Conservation (phyloP, 2,329 filamentous ascomycete species). For the Colletotrichum liaoningense region DNA sequence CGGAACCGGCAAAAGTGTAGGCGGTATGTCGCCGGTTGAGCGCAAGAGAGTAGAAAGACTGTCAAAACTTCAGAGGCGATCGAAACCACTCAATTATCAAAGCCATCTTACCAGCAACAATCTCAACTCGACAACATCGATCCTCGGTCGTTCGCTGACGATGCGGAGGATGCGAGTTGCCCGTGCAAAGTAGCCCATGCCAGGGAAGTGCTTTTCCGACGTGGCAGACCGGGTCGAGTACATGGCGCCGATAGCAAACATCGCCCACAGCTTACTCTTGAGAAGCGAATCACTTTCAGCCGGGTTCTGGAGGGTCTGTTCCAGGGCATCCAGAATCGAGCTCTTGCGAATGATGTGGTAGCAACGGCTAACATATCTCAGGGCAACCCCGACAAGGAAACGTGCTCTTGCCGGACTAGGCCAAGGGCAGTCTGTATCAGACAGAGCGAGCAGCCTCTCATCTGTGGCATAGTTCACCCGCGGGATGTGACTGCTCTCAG, state of each 20-base stretch:
- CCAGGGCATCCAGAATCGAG: conserved; percentile 49
- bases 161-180: conserved; percentile 52
- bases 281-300: conserved; percentile 46
- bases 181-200: conserved; percentile 54
- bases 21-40: conserved; percentile 58
- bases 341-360: conserved; percentile 56
- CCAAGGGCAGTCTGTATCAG: conserved; percentile 48
- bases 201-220: conserved; percentile 51
- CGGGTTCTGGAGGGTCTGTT: conserved; percentile 50
- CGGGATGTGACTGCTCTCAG: conserved; percentile 46
- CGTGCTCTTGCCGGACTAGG: conserved; percentile 51
- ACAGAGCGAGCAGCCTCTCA: conserved; percentile 41
- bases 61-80: not conserved
- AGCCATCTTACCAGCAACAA: conserved; percentile 53
- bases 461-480: conserved; percentile 48
- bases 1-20: conserved; percentile 55
- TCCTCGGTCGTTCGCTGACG: conserved; percentile 53
- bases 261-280: conserved; percentile 54
- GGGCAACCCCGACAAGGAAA: conserved; percentile 52
- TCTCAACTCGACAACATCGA: conserved; percentile 56
- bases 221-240: conserved; percentile 53
- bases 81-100: not conserved
- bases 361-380: conserved; percentile 52
- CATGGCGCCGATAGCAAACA: conserved; percentile 59
- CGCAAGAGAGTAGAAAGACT: conserved; percentile 57